A percentile compares a stretch with the other conserved stretches of the same genome.
Conservation (phyloP, 2,329 filamentous ascomycete species). For the Xylariaceae sp. region DNA sequence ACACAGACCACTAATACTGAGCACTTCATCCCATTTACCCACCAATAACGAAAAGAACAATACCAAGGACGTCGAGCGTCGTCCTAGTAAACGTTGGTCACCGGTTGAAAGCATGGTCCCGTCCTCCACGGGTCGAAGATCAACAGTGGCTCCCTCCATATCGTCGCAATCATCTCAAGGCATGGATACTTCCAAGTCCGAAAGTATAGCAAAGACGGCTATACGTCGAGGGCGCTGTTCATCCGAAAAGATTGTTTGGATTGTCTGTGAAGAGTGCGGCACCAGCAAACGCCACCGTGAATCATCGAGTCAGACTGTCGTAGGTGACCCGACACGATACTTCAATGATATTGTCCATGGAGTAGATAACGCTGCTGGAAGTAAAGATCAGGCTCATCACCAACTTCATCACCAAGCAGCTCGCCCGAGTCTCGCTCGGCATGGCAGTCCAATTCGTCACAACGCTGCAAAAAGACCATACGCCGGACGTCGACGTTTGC, state of each 20-base stretch:
- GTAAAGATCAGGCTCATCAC: constrained; percentile 25
- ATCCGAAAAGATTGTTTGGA: constrained; percentile 40
- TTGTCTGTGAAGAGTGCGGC: constrained; percentile 43
- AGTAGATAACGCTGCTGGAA: constrained; percentile 4
- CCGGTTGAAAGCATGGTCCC: constrained; percentile 35
- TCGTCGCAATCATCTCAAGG: constrained; percentile 37
- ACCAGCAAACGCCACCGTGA: constrained; percentile 38
- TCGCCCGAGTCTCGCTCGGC: constrained; percentile 21
- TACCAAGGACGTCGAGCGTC: constrained; percentile 27
- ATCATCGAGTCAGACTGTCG: constrained; percentile 23
- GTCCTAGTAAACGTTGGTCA: constrained; percentile 42
- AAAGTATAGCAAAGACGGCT: constrained; percentile 31
- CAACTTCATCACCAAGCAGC: constrained; percentile 15
- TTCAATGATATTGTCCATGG: constrained; percentile 39
- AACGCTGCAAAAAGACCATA: constrained; percentile 30
- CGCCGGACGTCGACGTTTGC: constrained; percentile 37
- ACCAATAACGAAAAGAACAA: constrained; percentile 22
- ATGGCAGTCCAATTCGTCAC: constrained; percentile 25
- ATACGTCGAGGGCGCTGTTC: constrained; percentile 33
- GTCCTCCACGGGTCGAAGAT: constrained; percentile 26
- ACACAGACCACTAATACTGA: constrained; percentile 19
- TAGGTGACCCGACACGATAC: constrained; percentile 41
- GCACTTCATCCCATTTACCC: constrained; percentile 3
- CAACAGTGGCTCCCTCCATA: constrained; percentile 34
- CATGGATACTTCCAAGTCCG: constrained; percentile 32